Evolutionary conservation across 139 green algal genomes (phyloP).

Genomic region (Chlamydomonas sphaeroides): DNA sequence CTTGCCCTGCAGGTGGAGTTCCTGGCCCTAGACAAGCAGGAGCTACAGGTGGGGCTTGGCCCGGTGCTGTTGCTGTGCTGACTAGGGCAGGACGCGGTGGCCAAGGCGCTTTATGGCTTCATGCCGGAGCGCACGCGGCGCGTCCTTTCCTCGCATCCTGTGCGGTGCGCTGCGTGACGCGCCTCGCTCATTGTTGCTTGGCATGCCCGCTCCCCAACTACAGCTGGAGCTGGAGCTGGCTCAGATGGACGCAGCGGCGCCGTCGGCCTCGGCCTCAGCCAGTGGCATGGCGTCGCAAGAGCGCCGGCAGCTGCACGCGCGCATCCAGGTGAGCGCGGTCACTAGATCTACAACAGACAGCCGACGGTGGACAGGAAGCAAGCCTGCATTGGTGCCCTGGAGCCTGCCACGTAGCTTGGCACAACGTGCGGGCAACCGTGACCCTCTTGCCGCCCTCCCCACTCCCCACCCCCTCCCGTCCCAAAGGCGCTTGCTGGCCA

Average conservation of each 20-base stretch:
- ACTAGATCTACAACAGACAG: no score
- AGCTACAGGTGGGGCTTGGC: conserved; percentile 23
- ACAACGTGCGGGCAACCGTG: no score
- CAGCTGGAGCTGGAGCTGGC: conserved; percentile 31
- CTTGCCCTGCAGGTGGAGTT: background rate
- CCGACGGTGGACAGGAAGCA: no score
- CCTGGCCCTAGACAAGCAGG: conserved; percentile 16
- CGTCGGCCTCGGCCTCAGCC: background rate
- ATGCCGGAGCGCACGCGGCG: no score
- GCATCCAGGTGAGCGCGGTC: background rate
- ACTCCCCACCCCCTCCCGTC: background rate
- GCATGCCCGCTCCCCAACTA: background rate
- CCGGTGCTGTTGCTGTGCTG: no score
- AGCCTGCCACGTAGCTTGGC: no score
- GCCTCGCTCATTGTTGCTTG: no score
- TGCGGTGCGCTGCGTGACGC: no score
- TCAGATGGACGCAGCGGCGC: background rate
- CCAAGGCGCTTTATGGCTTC: no score
- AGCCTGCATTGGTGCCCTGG: no score
- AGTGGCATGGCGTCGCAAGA: no score
- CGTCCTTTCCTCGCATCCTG: no score
- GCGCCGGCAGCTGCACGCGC: background rate
- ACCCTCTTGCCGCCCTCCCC: background rate
- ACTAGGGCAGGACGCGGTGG: background rate
- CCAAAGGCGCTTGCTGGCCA: background rate